A percentile compares a stretch with the other conserved stretches of the same genome.
Conservation (phyloP, 495 filamentous ascomycete species). For the Tirmania nivea region DNA sequence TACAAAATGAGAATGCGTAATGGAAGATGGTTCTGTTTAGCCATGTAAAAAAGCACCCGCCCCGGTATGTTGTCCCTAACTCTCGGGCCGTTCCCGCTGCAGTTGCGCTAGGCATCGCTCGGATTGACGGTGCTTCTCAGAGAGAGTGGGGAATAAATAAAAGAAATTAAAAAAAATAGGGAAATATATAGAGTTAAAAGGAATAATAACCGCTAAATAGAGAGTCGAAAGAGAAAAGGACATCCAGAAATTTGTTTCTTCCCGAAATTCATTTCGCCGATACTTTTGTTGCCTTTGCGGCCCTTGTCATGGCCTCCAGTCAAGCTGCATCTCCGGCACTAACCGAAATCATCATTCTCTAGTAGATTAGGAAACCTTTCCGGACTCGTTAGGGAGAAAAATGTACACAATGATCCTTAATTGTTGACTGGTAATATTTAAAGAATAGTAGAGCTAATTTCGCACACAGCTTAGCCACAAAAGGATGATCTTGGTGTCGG, state of each 20-base stretch:
- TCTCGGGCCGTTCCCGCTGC: too few relatives aligned
- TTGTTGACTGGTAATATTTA: not conserved
- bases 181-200: not conserved
- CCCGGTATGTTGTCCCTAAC: too few relatives aligned
- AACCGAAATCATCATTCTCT: too few relatives aligned
- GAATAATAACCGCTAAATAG: conserved; percentile 1
- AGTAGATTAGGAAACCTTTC: too few relatives aligned
- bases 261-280: too few relatives aligned
- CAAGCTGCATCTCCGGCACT: too few relatives aligned
- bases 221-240: not conserved
- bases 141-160: not conserved
- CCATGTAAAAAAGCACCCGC: too few relatives aligned
- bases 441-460: conserved; percentile 1
- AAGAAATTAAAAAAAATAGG: not conserved
- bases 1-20: not conserved
- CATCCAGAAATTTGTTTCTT: not conserved
- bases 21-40: too few relatives aligned
- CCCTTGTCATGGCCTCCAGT: too few relatives aligned
- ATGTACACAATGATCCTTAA: not conserved
- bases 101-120: too few relatives aligned
- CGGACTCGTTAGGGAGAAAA: not conserved
- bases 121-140: not conserved
- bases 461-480: not conserved
- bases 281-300: too few relatives aligned
- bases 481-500: conserved; percentile 15